These are phyloP conservation scores for Cercis canadensis DNA, from an alignment of 306 rosid genomes.

Conservation along the genomic window DNA sequence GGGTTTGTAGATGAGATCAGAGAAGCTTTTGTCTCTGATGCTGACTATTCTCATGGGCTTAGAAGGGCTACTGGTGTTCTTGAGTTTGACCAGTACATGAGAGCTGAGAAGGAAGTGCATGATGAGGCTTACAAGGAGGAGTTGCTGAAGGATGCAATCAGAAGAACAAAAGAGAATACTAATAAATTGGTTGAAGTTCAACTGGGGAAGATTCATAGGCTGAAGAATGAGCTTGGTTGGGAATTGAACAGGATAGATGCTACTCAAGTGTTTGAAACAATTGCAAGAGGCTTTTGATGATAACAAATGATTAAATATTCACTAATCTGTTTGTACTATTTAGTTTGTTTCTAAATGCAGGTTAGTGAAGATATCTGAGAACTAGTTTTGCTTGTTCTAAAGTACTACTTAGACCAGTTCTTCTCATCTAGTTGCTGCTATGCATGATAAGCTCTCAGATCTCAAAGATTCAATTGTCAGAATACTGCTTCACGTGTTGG, in stretches of 20 bases:
- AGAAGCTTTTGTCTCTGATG: conserved; percentile 11
- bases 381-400: too few species aligned
- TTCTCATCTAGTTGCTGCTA: too few species aligned
- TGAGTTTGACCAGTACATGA: conserved; percentile 31
- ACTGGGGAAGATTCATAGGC: not conserved
- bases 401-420: too few species aligned
- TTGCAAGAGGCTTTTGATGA: conserved; percentile 7
- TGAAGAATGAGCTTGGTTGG: conserved; percentile 26
- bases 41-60: conserved; percentile 22
- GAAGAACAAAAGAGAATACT: conserved; percentile 27
- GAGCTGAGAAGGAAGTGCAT: not conserved
- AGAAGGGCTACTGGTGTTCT: conserved; percentile 44
- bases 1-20: conserved; percentile 36
- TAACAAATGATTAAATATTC: too few species aligned
- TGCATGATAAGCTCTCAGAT: too few species aligned
- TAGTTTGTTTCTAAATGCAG: too few species aligned
- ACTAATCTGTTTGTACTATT: too few species aligned
- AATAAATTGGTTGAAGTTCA: not conserved
- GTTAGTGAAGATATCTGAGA: too few species aligned
- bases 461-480: too few species aligned
- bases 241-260: conserved; percentile 35
- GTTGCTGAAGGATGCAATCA: not conserved
- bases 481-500: too few species aligned
- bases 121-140: not conserved
- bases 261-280: conserved; percentile 37